Conservation (phyloP, 495 filamentous ascomycete species). For the Neurospora discreta region DNA sequence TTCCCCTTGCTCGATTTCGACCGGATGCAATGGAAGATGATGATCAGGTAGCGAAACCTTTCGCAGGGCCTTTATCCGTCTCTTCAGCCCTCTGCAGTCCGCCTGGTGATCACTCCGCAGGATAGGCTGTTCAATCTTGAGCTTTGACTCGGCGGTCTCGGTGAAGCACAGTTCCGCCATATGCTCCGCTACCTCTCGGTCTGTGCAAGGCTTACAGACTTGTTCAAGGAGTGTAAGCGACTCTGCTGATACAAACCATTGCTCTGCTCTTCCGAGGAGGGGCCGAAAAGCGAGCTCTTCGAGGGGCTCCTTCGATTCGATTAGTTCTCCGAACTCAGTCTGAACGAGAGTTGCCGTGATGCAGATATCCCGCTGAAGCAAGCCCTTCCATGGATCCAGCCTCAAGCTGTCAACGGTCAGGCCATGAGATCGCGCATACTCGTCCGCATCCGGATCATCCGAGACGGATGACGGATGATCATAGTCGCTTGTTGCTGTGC, state of each 20-base stretch:
- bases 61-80: conserved; percentile 19
- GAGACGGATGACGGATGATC: background rate
- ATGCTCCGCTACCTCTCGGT: conserved; percentile 2
- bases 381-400: conserved; percentile 5
- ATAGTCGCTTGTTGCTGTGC: background rate
- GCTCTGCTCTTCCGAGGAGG: conserved; percentile 10
- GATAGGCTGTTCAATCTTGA: conserved; percentile 43
- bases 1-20: conserved; percentile 38
- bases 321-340: conserved; percentile 4
- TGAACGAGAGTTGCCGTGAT: conserved; percentile 8
- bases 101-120: conserved; percentile 38
- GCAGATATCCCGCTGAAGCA: conserved; percentile 4
- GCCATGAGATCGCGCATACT: conserved; percentile 33
- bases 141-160: conserved; percentile 2
- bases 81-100: conserved; percentile 29
- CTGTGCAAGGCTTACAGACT: conserved; percentile 7
- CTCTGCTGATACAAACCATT: conserved; percentile 5
- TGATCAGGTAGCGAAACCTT: conserved; percentile 24
- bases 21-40: conserved; percentile 35
- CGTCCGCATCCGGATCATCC: conserved; percentile 10
- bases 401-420: conserved; percentile 23
- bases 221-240: conserved; percentile 15
- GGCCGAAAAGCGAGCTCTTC: conserved; percentile 9
- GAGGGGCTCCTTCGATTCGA: conserved; percentile 4
- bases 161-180: conserved; percentile 9